Evolutionary conservation across 176 grass and related monocot genomes (phyloP).

Genomic region (Olyra latifolia): DNA sequence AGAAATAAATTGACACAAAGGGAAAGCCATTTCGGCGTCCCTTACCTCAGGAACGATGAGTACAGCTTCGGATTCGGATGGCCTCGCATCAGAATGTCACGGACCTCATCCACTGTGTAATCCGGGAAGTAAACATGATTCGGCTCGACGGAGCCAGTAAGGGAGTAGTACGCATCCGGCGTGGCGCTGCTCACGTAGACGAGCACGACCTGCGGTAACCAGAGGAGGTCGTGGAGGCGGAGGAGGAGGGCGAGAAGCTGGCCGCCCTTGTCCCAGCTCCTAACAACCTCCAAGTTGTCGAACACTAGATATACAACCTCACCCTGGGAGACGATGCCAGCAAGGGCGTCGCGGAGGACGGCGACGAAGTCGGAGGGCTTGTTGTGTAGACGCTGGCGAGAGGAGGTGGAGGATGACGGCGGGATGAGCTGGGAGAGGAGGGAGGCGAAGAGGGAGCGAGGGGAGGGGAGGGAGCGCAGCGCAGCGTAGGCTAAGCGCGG

Average conservation of each 20-base stretch:
- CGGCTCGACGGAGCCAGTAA: slow-evolving; percentile 75
- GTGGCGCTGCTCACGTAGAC: slow-evolving; percentile 81
- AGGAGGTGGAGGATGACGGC: slow-evolving; percentile 43
- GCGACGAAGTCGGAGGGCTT: slow-evolving; percentile 75
- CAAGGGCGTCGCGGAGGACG: slow-evolving; percentile 59
- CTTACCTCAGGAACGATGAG: slow-evolving; percentile 82
- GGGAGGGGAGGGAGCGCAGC: slow-evolving; percentile 64
- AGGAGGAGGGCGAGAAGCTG: slow-evolving; percentile 60
- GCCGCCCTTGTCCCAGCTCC: slow-evolving; percentile 69
- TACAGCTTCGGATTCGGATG: slow-evolving; percentile 64
- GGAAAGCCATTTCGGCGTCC: neutral
- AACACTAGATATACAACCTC: slow-evolving; percentile 76
- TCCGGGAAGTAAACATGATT: slow-evolving; percentile 71
- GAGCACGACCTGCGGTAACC: slow-evolving; percentile 55
- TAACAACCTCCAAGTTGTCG: slow-evolving; percentile 71
- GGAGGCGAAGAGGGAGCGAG: slow-evolving; percentile 51
- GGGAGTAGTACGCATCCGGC: slow-evolving; percentile 70
- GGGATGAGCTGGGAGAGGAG: slow-evolving; percentile 57
- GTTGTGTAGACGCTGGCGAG: slow-evolving; percentile 48
- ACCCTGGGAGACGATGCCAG: slow-evolving; percentile 4
- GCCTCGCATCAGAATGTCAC: slow-evolving; percentile 66
- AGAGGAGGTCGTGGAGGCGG: slow-evolving; percentile 62
- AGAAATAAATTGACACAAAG: slow-evolving; percentile 16
- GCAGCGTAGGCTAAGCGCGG: slow-evolving; percentile 55
- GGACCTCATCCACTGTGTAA: slow-evolving; percentile 76